Conservation (phyloP, 164 flowering plant species). For the Magnolia officinalis region DNA sequence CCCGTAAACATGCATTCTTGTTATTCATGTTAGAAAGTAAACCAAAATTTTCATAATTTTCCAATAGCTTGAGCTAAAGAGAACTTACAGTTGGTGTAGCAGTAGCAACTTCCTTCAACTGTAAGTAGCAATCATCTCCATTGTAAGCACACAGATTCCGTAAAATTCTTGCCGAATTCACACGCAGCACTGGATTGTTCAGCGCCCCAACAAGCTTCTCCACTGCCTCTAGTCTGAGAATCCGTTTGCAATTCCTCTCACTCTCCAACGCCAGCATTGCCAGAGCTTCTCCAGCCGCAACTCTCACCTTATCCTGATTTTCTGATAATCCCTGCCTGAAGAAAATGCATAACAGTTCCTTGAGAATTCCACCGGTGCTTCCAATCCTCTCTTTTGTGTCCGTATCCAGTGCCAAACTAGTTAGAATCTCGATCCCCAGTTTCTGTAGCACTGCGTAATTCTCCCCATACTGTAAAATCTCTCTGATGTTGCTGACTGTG, state of each 20-base stretch:
- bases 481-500: constrained; percentile 85
- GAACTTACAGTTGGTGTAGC: constrained; percentile 75
- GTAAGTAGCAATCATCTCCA: constrained; percentile 43
- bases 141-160: constrained; percentile 63
- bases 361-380: constrained; percentile 78
- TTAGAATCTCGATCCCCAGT: constrained; percentile 67
- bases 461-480: constrained; percentile 65
- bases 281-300: constrained; percentile 83
- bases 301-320: constrained; percentile 40
- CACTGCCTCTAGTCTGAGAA: constrained; percentile 44
- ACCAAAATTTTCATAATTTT: too few relatives aligned
- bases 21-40: background rate
- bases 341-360: constrained; percentile 57
- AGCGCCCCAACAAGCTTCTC: constrained; percentile 52
- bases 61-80: constrained; percentile 1
- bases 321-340: constrained; percentile 35
- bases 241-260: constrained; percentile 48
- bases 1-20: background rate
- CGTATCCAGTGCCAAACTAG: constrained; percentile 66
- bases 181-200: constrained; percentile 42
- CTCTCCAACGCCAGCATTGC: constrained; percentile 84
- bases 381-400: constrained; percentile 88
- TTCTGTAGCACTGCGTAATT: constrained; percentile 55
- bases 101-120: constrained; percentile 38
- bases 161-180: constrained; percentile 73